A percentile compares a stretch with the other conserved stretches of the same genome.
These are phyloP conservation scores for Podospora pseudoanserina DNA, from an alignment of 495 filamentous ascomycete species.

Conservation along the genomic window DNA sequence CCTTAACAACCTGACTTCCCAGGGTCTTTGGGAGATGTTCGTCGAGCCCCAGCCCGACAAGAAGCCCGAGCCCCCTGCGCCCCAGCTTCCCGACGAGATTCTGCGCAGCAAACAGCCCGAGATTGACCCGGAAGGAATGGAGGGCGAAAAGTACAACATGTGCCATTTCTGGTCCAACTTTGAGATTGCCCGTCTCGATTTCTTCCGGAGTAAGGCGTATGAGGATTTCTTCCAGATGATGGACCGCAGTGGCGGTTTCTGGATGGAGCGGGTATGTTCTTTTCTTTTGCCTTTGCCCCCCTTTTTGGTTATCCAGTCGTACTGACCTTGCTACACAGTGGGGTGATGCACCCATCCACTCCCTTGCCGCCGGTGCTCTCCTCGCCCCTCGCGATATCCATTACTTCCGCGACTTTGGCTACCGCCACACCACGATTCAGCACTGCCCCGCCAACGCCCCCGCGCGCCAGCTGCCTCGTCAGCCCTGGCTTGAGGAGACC, in stretches of 20 bases:
- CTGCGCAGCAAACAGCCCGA: slow-evolving; percentile 68
- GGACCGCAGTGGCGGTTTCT: slow-evolving; percentile 96
- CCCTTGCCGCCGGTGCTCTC: slow-evolving; percentile 87
- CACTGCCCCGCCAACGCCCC: slow-evolving; percentile 98
- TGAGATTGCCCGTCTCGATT: slow-evolving; percentile 91
- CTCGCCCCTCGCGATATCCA: slow-evolving; percentile 82
- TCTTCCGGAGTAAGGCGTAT: slow-evolving; percentile 94
- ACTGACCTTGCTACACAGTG: slow-evolving; percentile 62
- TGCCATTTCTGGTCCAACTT: slow-evolving; percentile 99
- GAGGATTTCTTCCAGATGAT: slow-evolving; percentile 99
- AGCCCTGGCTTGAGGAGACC: slow-evolving; percentile 79
- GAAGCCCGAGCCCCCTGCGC: slow-evolving; percentile 51
- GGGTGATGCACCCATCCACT: slow-evolving; percentile 99
- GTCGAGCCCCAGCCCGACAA: slow-evolving; percentile 66
- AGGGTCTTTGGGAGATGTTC: slow-evolving; percentile 99
- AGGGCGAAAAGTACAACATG: slow-evolving; percentile 98
- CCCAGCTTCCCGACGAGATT: slow-evolving; percentile 79
- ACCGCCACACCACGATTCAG: slow-evolving; percentile 97
- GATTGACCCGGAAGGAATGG: slow-evolving; percentile 91
- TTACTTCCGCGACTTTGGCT: slow-evolving; percentile 99
- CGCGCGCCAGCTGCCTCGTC: slow-evolving; percentile 75
- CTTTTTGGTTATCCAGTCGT: neutral
- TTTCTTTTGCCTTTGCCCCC: neutral
- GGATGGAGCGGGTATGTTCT: slow-evolving; percentile 87
- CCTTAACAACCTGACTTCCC: slow-evolving; percentile 80